phyloP scores from a whole-genome alignment of 805 yeast species.

The Phaffomyces antillensis region DNA sequence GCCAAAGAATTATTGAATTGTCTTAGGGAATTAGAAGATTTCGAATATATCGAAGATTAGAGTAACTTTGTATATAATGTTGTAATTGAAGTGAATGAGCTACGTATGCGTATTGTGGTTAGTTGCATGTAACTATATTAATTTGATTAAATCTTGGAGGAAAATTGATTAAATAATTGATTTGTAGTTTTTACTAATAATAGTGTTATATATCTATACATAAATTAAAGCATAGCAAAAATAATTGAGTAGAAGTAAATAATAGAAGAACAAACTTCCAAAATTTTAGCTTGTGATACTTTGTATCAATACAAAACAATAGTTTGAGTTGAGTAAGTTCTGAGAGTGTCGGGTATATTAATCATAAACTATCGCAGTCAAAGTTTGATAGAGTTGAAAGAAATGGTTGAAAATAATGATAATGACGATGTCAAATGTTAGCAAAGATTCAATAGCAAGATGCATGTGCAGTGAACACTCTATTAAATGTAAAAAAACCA shows the following conservation, averaged over 20 bases:
- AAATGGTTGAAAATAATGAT: not conserved
- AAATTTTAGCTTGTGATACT: not conserved
- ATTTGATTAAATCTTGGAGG: too few species aligned
- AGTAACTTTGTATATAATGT: not conserved
- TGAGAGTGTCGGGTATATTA: not conserved
- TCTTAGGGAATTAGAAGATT: conserved; percentile 16
- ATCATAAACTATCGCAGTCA: not conserved
- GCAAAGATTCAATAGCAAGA: too few species aligned
- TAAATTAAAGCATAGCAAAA: not conserved
- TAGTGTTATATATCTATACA: not conserved
- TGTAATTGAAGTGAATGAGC: not conserved
- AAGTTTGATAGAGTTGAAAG: not conserved
- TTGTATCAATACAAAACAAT: not conserved
- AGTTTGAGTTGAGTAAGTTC: not conserved
- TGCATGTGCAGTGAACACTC: too few species aligned
- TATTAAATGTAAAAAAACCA: too few species aligned
- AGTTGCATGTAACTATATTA: too few species aligned
- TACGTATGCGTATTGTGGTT: too few species aligned
- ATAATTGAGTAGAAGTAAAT: too few species aligned
- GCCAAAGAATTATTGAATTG: conserved; percentile 8
- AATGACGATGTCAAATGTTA: not conserved
- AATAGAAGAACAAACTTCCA: too few species aligned
- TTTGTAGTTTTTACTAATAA: not conserved
- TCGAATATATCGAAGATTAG: conserved; percentile 12
- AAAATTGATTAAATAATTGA: not conserved